Evolutionary conservation across 495 filamentous ascomycete genomes (phyloP), one percentile per base, ranked within the genome.

Genomic region (Penicillium chermesinum): DNA sequence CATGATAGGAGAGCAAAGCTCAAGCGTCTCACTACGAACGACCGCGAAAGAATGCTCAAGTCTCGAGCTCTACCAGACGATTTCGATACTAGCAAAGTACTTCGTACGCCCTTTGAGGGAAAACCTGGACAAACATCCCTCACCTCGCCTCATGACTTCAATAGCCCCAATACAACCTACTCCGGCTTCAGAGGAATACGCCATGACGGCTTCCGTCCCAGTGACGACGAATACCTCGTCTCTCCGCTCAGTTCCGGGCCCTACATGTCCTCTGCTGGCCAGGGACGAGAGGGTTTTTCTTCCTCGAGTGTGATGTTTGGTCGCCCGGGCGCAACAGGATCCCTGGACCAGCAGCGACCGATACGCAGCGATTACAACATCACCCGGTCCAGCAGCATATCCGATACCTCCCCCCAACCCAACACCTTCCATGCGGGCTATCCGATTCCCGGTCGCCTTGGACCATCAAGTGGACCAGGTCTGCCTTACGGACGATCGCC

Each of bases 11-110:
- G 91, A 64, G 91, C 91, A 17, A 97, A 97, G 69, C 83, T 96
- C 63, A 97, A 96, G 79, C 84, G 91, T 49, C 74, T 97, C 51
- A 95, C 86, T 33, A 88, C 82, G 34, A 91, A 96, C 69, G 91
- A 97, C 58, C 86, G 89, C 30, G 91, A 96, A 53, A 83, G 90
- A 37, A 91, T 95, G 84, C 82, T 95, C 66, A 91, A 91, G 67
- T 95, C 91, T 62, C 75, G 91, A 66, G 90, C 88, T 3, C 78
- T 96, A 22, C 91, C 91, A 17, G 89, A 91, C 53, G 84, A 91
- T 63, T 96, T 96, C 58, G 88, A 95, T 71, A 94, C 89, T 57
- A 83, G 89, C 8, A 87, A 93, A 68, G 89, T 91, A 7, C 72
- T 96, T 16, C 87, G 94, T 55, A 87, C 87, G n/a, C 85, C 88